These are phyloP conservation scores for Sonneratia caseolaris DNA, from an alignment of 345 rosid genomes.

Conservation along the genomic window DNA sequence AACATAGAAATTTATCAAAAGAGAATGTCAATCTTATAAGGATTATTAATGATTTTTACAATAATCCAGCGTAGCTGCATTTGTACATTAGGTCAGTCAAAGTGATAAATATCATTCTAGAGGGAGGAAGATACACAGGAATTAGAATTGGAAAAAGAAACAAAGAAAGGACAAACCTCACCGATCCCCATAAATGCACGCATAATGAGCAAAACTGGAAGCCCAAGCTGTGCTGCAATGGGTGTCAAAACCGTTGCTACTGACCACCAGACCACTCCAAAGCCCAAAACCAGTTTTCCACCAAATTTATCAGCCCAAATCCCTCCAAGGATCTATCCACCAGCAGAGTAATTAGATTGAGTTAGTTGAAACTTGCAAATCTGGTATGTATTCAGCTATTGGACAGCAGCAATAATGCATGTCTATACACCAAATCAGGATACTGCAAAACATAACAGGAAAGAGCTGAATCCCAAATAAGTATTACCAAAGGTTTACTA, in stretches of 20 bases:
- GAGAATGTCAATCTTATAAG: neutral
- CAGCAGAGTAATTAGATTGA: neutral
- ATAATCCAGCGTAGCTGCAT: neutral
- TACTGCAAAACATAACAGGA: neutral
- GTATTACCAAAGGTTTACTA: neutral
- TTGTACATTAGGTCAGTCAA: neutral
- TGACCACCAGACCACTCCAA: slow-evolving; percentile 98
- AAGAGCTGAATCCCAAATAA: neutral
- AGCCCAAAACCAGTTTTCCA: slow-evolving; percentile 82
- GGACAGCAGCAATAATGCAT: neutral
- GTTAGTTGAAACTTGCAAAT: neutral
- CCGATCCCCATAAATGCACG: slow-evolving; percentile 98
- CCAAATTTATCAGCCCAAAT: slow-evolving; percentile 98
- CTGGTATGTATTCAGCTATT: neutral
- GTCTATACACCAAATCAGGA: neutral
- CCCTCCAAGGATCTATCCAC: slow-evolving; percentile 73
- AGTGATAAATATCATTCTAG: neutral
- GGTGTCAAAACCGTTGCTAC: slow-evolving; percentile 90
- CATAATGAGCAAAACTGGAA: slow-evolving; percentile 74
- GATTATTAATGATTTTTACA: neutral
- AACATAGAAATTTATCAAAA: neutral
- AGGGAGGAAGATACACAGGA: neutral
- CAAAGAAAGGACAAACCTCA: slow-evolving; percentile 42
- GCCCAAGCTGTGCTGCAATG: slow-evolving; percentile 81
- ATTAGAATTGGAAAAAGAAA: neutral